Percentiles rank a stretch among this genome's conserved stretches.
phyloP scores from a whole-genome alignment of 2,329 filamentous ascomycete species.

The Apiospora aurea region DNA sequence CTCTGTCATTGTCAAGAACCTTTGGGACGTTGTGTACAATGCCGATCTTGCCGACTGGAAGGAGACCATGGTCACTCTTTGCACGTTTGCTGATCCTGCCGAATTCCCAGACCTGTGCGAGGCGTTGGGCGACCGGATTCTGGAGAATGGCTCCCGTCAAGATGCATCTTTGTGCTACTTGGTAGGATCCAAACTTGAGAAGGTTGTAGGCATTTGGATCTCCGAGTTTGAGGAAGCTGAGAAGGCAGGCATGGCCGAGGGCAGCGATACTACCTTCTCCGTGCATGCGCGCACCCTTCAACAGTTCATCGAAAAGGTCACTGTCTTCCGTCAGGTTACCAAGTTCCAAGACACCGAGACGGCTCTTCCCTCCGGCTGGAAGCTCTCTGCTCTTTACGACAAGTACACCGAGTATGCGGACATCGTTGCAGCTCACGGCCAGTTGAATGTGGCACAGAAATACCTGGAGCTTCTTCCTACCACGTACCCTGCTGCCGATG shows the following conservation, averaged over 20 bases:
- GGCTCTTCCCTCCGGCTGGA: constrained; percentile 79
- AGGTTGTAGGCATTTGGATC: constrained; percentile 95
- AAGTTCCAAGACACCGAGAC: constrained; percentile 86
- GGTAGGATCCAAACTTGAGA: constrained; percentile 94
- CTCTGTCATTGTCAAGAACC: constrained; percentile 93
- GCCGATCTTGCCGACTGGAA: constrained; percentile 94
- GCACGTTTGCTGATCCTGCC: constrained; percentile 89
- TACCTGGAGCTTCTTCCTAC: constrained; percentile 88
- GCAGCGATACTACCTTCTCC: constrained; percentile 83
- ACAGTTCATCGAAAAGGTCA: constrained; percentile 97
- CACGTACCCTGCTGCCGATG: constrained; percentile 85
- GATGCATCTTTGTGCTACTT: constrained; percentile 97
- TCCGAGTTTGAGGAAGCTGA: constrained; percentile 87
- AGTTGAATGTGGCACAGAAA: constrained; percentile 84
- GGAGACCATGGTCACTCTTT: constrained; percentile 93
- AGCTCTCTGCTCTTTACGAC: constrained; percentile 84
- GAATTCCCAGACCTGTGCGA: constrained; percentile 97
- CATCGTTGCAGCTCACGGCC: constrained; percentile 88
- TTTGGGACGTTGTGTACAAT: constrained; percentile 98
- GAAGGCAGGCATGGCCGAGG: constrained; percentile 73
- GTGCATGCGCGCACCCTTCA: constrained; percentile 89
- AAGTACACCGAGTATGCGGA: constrained; percentile 98
- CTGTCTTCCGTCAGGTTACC: constrained; percentile 91
- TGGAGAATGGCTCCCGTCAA: constrained; percentile 79
- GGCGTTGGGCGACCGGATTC: constrained; percentile 87